Evolutionary conservation across 2,329 filamentous ascomycete species (phyloP).

Genomic region (Bipolaris bicolor): DNA sequence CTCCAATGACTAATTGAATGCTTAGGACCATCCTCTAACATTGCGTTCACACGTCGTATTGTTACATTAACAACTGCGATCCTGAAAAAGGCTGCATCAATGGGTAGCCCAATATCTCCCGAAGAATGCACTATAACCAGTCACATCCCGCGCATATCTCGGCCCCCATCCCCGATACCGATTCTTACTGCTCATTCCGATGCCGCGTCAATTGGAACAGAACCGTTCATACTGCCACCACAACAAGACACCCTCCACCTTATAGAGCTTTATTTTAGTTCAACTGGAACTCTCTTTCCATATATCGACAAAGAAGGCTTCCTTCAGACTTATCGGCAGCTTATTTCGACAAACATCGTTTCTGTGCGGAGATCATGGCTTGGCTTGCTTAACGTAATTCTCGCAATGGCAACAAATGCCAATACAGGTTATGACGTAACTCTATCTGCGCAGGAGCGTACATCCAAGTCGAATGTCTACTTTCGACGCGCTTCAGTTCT

Average conservation of each 20-base stretch:
- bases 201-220: conserved; percentile 18
- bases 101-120: conserved; percentile 7
- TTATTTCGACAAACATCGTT: conserved; percentile 39
- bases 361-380: conserved; percentile 58
- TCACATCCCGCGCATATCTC: conserved; percentile 26
- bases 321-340: conserved; percentile 43
- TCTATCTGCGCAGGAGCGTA: conserved; percentile 45
- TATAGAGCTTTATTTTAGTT: conserved; percentile 48
- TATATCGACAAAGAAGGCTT: conserved; percentile 50
- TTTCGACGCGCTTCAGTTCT: conserved; percentile 54
- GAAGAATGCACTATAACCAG: conserved; percentile 19
- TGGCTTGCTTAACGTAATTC: conserved; percentile 57
- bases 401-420: conserved; percentile 56
- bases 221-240: conserved; percentile 44
- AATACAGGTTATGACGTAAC: conserved; percentile 30
- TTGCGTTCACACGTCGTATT: conserved; percentile 50
- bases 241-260: conserved; percentile 38
- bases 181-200: conserved; percentile 2
- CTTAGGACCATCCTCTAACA: conserved; percentile 52
- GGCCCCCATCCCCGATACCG: conserved; percentile 23
- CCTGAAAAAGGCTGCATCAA: conserved; percentile 4
- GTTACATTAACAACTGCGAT: conserved; percentile 35
- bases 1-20: neutral
- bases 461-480: conserved; percentile 53
- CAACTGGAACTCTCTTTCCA: conserved; percentile 49